Conservation (phyloP, 2,329 filamentous ascomycete genomes). For the Escovopsis sp. region DNA sequence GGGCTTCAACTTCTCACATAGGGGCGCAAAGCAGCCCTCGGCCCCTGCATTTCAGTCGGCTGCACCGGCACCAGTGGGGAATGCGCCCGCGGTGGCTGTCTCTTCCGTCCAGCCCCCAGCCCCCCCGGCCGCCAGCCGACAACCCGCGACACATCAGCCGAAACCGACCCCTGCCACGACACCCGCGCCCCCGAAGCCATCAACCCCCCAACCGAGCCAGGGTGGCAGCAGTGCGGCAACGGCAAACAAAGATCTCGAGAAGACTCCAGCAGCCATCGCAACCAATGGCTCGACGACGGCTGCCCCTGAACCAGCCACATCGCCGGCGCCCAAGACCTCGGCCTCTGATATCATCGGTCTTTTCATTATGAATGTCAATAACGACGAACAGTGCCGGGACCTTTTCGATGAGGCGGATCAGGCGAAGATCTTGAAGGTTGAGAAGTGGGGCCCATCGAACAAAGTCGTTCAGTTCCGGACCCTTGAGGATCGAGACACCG, state of each 20-base stretch:
- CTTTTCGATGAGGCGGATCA: constrained; percentile 74
- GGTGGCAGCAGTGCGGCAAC: constrained; percentile 21
- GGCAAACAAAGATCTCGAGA: constrained; percentile 39
- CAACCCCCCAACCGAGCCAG: constrained; percentile 35
- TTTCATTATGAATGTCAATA: constrained; percentile 77
- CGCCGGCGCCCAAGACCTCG: constrained; percentile 42
- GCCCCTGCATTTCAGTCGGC: constrained; percentile 18
- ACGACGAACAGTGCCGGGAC: constrained; percentile 66
- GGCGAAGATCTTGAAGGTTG: constrained; percentile 61
- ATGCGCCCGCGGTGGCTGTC: background rate
- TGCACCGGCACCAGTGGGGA: background rate
- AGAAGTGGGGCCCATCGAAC: constrained; percentile 65
- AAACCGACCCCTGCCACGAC: constrained; percentile 27
- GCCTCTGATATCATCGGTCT: constrained; percentile 63
- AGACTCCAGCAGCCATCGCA: constrained; percentile 26
- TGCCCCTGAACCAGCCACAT: constrained; percentile 36
- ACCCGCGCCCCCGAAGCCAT: constrained; percentile 22
- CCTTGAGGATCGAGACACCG: constrained; percentile 62
- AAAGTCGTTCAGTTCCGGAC: constrained; percentile 78
- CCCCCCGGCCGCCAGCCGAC: constrained; percentile 19
- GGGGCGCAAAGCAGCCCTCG: constrained; percentile 62
- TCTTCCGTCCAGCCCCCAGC: constrained; percentile 19
- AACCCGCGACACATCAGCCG: constrained; percentile 21
- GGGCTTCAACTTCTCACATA: constrained; percentile 97
- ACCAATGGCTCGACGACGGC: constrained; percentile 35